Conservation (phyloP, 805 yeast species). For the Wickerhamomyces canadensis region DNA sequence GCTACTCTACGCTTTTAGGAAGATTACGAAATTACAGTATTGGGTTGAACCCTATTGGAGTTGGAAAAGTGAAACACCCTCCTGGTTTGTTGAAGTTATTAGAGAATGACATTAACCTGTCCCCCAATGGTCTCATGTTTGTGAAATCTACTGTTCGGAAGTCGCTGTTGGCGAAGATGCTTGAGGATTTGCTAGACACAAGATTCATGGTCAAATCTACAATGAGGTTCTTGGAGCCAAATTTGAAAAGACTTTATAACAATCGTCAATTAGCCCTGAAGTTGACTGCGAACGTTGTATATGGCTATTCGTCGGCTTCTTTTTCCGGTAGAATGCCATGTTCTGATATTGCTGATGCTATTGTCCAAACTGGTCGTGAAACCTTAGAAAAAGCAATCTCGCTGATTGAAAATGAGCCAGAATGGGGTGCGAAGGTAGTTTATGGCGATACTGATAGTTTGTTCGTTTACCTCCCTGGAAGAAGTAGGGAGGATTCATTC, state of each 20-base stretch:
- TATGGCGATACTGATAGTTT: constrained; percentile 96
- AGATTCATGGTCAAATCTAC: constrained; percentile 75
- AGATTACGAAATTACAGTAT: constrained; percentile 45
- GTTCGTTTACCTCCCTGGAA: constrained; percentile 87
- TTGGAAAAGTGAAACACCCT: constrained; percentile 40
- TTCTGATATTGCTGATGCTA: constrained; percentile 90
- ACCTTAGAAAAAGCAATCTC: constrained; percentile 67
- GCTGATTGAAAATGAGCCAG: constrained; percentile 49
- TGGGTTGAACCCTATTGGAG: constrained; percentile 47
- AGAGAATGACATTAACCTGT: constrained; percentile 49
- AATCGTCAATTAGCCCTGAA: constrained; percentile 84
- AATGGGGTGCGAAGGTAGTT: constrained; percentile 88
- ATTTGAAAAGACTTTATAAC: constrained; percentile 52
- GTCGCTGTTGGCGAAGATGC: constrained; percentile 77
- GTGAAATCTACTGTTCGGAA: constrained; percentile 60
- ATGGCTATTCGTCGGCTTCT: constrained; percentile 93
- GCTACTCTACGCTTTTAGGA: constrained; percentile 71
- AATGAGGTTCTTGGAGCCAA: constrained; percentile 50
- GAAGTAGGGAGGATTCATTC: constrained; percentile 72
- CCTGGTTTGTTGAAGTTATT: constrained; percentile 52
- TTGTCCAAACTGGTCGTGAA: constrained; percentile 88
- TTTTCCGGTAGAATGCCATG: constrained; percentile 98
- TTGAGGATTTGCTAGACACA: constrained; percentile 74
- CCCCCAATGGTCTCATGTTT: constrained; percentile 88
- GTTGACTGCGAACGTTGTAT: constrained; percentile 89